Evolutionary conservation across 1,284 basidiomycete genomes (phyloP).

Genomic region (Ustilago crameri): DNA sequence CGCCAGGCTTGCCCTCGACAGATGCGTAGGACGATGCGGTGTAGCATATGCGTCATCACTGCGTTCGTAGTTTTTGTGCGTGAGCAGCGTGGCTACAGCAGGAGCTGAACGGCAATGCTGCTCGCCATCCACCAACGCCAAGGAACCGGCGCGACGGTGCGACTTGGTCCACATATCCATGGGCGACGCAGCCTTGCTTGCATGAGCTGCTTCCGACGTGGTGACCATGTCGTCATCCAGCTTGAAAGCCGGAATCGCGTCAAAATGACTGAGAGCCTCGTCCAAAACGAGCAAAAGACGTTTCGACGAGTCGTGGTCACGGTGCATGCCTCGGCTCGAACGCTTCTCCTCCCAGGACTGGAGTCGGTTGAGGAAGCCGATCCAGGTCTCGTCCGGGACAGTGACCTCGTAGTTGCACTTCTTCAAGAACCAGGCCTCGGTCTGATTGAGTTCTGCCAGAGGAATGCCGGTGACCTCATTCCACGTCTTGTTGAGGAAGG

Average conservation of each 20-base stretch:
- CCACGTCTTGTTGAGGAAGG: slow-evolving; percentile 68
- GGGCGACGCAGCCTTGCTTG: slow-evolving; percentile 16
- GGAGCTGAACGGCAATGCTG: slow-evolving; percentile 58
- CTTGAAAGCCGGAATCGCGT: slow-evolving; percentile 39
- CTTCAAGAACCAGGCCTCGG: slow-evolving; percentile 65
- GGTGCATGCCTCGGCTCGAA: slow-evolving; percentile 34
- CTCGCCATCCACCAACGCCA: slow-evolving; percentile 27
- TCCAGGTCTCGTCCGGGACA: slow-evolving; percentile 62
- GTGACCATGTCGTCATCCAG: slow-evolving; percentile 20
- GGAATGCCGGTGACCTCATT: slow-evolving; percentile 67
- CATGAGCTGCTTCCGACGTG: neutral
- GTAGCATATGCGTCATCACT: slow-evolving; percentile 1
- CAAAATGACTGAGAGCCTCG: slow-evolving; percentile 47
- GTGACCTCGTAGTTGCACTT: slow-evolving; percentile 63
- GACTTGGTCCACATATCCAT: slow-evolving; percentile 38
- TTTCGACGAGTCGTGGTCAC: slow-evolving; percentile 46
- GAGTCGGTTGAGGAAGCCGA: slow-evolving; percentile 53
- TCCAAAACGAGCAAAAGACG: slow-evolving; percentile 54
- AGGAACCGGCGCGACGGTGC: slow-evolving; percentile 24
- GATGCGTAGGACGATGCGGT: slow-evolving; percentile 15
- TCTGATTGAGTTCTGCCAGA: slow-evolving; percentile 62
- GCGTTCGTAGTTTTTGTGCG: slow-evolving; percentile 6
- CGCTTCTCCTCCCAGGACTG: slow-evolving; percentile 52
- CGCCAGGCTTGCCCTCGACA: slow-evolving; percentile 28
- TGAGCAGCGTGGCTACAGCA: slow-evolving; percentile 19